Evolutionary conservation across 1,284 basidiomycete species (phyloP).

Genomic region (Papiliotrema fonsecae): DNA sequence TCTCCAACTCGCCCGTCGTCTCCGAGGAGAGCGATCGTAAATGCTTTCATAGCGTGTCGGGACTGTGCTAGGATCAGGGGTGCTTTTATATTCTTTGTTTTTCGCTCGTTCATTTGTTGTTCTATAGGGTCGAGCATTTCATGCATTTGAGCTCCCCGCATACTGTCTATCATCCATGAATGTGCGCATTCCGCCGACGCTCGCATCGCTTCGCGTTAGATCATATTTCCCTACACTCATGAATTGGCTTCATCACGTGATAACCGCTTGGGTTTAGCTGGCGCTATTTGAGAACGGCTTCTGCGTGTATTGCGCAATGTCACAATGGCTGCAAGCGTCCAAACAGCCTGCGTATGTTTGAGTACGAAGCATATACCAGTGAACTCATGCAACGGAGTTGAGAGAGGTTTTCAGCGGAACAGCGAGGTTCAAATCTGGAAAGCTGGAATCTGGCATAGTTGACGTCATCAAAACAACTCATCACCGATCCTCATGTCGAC

Average conservation of each 20-base stretch:
- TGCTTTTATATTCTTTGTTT: slow-evolving; percentile 5
- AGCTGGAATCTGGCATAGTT: neutral
- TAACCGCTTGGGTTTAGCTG: too few species aligned
- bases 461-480: neutral
- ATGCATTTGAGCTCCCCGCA: slow-evolving; percentile 5
- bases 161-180: neutral
- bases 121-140: neutral
- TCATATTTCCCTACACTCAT: too few species aligned
- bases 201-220: too few species aligned
- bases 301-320: too few species aligned
- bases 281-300: neutral
- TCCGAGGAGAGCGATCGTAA: slow-evolving; percentile 54
- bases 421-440: neutral
- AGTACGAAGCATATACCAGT: too few species aligned
- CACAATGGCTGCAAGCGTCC: too few species aligned
- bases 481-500: neutral
- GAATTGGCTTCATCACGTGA: too few species aligned
- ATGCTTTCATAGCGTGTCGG: neutral
- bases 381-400: too few species aligned
- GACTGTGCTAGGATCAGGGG: neutral
- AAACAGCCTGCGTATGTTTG: too few species aligned
- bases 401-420: neutral
- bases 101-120: neutral
- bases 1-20: slow-evolving; percentile 59
- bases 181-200: neutral